Percentiles rank a stretch among this genome's conserved stretches.
These are phyloP conservation scores for Biscogniauxia marginata DNA, from an alignment of 2,329 filamentous ascomycete genomes.

Conservation along the genomic window DNA sequence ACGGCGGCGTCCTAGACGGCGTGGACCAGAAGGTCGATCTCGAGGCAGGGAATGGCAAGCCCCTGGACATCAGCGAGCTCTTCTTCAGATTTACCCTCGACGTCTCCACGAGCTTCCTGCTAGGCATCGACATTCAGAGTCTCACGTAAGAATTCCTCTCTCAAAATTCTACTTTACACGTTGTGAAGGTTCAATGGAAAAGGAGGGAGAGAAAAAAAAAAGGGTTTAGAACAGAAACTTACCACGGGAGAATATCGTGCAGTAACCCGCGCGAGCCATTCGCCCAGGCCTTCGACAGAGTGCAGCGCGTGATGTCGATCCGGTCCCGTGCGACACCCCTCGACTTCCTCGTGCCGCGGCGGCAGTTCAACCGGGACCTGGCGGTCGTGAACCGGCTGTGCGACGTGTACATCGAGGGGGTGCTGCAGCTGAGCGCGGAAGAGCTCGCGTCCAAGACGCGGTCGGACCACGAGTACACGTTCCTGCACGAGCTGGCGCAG, in stretches of 20 bases:
- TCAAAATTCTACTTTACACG: not conserved
- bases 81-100: constrained; percentile 87
- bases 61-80: constrained; percentile 70
- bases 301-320: constrained; percentile 71
- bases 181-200: not conserved
- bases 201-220: not conserved
- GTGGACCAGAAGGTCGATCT: constrained; percentile 63
- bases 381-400: constrained; percentile 74
- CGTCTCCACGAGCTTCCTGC: constrained; percentile 80
- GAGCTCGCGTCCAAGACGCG: constrained; percentile 75
- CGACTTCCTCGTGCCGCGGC: constrained; percentile 60
- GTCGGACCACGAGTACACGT: constrained; percentile 72
- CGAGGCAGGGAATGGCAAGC: constrained; percentile 58
- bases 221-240: not conserved
- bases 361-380: constrained; percentile 62
- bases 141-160: constrained; percentile 42
- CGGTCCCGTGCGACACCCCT: constrained; percentile 65
- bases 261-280: constrained; percentile 64
- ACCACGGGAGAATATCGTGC: not conserved
- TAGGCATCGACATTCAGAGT: constrained; percentile 71
- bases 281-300: constrained; percentile 77
- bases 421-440: constrained; percentile 65
- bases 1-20: constrained; percentile 55
- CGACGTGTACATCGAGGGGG: constrained; percentile 72
- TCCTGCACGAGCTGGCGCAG: constrained; percentile 79